Evolutionary conservation across 75 land plant species (phyloP), one percentile per base, ranked within the genome.

Genomic region (Chamaecyparis obtusa): DNA sequence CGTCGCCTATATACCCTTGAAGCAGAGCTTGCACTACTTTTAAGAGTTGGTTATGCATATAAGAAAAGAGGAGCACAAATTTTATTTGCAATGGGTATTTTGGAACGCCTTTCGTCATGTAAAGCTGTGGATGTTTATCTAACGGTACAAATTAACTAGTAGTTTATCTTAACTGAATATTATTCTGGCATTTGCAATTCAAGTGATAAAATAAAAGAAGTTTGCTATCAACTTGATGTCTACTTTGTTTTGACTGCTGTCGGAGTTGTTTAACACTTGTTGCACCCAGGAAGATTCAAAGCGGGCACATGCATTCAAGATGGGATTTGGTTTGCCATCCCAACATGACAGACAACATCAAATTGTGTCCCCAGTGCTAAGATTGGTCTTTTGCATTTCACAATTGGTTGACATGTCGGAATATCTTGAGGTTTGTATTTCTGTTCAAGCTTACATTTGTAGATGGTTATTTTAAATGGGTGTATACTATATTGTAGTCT

Each of bases 51-150:
- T 85, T 92, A 92, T 88, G 91, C 90, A 32, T 96, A 94, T 89
- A 93, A 92, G 33, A 98, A 96, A 87, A 86, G 91, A 56, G 98
- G 99, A 51, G 95, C 96, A 64, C 98, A 96, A 85, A 89, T 93
- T 84, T 85, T 98, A 43, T 93, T 92, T 91, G 93, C 99, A 13
- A 96, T 96, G 97, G 96, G 97, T 74, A 92, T 93, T n/a, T 85
- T 98, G 83, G 97, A 97, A 85, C 94, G 94, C 84, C 91, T 98
- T 86, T 87, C 94, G 24, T 93, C 98, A 32, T 95, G 96, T 88
- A 95, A 88, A 89, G 93, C 93, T 41, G 49, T 93, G 15, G 91
- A 89, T 91, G 85, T 92, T 41, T 94, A 91, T 57, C 85, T 92
- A 13, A 94, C 87, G 89, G 91, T 92, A 88, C 78, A 85, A 75